Evolutionary conservation across 1,139 yeast genomes (phyloP).

Genomic region (Candida anutae): DNA sequence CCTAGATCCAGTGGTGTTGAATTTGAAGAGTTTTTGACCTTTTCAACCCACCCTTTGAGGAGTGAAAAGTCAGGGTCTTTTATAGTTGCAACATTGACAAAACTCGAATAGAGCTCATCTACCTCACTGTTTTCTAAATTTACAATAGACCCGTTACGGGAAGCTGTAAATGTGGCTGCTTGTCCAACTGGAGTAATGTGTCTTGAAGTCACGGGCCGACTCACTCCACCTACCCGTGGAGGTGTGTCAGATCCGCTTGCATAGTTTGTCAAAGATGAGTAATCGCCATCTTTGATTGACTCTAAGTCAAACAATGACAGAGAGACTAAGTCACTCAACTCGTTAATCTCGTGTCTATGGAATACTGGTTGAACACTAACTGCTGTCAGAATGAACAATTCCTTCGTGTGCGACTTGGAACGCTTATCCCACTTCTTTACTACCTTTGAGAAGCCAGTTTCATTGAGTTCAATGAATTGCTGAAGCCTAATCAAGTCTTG

Average conservation of each 20-base stretch:
- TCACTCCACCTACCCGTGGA: background rate
- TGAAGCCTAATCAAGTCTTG: slow-evolving; percentile 83
- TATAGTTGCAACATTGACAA: slow-evolving; percentile 50
- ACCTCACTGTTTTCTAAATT: slow-evolving; percentile 30
- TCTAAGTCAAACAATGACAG: slow-evolving; percentile 76
- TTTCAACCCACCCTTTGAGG: slow-evolving; percentile 44
- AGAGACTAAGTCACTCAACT: slow-evolving; percentile 75
- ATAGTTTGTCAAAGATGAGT: slow-evolving; percentile 21
- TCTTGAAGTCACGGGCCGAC: background rate
- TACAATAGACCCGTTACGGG: slow-evolving; percentile 8
- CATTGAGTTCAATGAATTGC: slow-evolving; percentile 89
- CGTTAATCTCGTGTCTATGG: slow-evolving; percentile 81
- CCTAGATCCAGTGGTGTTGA: slow-evolving; percentile 2
- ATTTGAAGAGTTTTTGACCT: slow-evolving; percentile 28
- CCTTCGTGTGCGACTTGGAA: slow-evolving; percentile 90
- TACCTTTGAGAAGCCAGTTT: slow-evolving; percentile 91
- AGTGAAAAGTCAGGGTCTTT: slow-evolving; percentile 38
- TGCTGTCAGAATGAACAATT: slow-evolving; percentile 81
- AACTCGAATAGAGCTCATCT: slow-evolving; percentile 63
- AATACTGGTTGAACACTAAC: slow-evolving; percentile 96
- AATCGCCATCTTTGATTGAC: slow-evolving; percentile 77
- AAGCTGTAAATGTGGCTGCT: background rate
- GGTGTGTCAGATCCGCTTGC: background rate
- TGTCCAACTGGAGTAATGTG: background rate
- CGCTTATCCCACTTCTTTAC: slow-evolving; percentile 97